Evolutionary conservation across 306 rosid species (phyloP).

Genomic region (Carpinus viminea): DNA sequence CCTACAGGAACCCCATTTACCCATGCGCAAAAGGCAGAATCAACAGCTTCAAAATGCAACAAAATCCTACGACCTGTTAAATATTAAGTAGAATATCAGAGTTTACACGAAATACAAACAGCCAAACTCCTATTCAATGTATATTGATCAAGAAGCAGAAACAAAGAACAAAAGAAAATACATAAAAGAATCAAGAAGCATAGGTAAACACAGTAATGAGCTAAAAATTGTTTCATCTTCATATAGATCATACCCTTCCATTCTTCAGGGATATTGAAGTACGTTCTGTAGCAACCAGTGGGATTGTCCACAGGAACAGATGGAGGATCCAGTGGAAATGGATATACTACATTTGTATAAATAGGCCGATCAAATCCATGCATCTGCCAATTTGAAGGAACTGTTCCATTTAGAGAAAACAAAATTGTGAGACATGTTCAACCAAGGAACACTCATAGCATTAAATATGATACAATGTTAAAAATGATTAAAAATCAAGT

Average conservation of each 20-base stretch:
- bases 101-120: constrained; percentile 2
- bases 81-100: constrained; percentile 16
- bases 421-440: constrained; percentile 29
- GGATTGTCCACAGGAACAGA: constrained; percentile 70
- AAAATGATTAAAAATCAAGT: neutral
- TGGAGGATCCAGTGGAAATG: constrained; percentile 90
- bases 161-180: neutral
- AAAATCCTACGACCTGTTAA: constrained; percentile 84
- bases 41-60: constrained; percentile 96
- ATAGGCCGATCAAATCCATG: constrained; percentile 93
- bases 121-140: constrained; percentile 1
- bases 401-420: constrained; percentile 52
- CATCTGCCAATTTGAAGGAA: constrained; percentile 98
- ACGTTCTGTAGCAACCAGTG: constrained; percentile 85
- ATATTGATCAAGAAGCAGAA: constrained; percentile 17
- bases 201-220: constrained; percentile 10
- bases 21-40: constrained; percentile 95
- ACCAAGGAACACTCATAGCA: constrained; percentile 4
- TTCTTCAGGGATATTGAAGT: constrained; percentile 72
- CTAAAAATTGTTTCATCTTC: neutral
- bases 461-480: neutral
- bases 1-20: constrained; percentile 82
- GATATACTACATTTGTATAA: constrained; percentile 72
- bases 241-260: constrained; percentile 70
- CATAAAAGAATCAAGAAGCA: neutral